Evolutionary conservation across 129 eudicot species (phyloP), one percentile per base, ranked within the genome.

Genomic region (Flaveria linearis): DNA sequence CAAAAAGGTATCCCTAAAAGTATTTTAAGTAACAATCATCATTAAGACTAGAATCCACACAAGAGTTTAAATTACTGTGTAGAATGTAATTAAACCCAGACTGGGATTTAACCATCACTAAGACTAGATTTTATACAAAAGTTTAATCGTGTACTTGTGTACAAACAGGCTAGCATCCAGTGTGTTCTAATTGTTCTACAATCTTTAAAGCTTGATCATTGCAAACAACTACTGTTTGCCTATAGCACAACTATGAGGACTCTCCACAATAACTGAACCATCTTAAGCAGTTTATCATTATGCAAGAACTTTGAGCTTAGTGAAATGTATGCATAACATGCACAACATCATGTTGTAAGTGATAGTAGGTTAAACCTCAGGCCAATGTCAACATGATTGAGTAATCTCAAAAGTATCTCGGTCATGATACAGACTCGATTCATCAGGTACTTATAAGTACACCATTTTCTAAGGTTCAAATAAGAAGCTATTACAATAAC

Each of bases 21-120:
- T 55, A 36, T 61, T 45, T 73, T 17, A 49, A 20, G 73, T 66
- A 25, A 76, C n/a, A 18, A 52, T 22, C 63, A 66, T 66, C n/a
- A 46, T 23, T 10, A 76, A 18, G 11, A 51, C 42, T 65, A 43
- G 69, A 61, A 22, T 12, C 42, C 41, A 47, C 20, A 65, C 43
- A 65, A 43, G 47, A 61, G 5, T 45, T 25, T 60, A 22, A 14
- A 16, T 74, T 20, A n/a, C 9, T 2, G 43, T 28, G 78, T 61
- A 45, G 7, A 61, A 61, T 45, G 71, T 46, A 43, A 43, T 26
- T 17, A 23, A 57, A 7, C 47, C 45, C 43, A 60, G 60, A 45
- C 78, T 47, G 13, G 0, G 52, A 1, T 49, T 49, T 13, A 49
- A 49, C 17, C 16, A 13, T 49, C 53, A 49, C 0, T 49, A 12